Conservation (phyloP, 192 early-diverging fungal genomes). For the Coemansia sp. region DNA sequence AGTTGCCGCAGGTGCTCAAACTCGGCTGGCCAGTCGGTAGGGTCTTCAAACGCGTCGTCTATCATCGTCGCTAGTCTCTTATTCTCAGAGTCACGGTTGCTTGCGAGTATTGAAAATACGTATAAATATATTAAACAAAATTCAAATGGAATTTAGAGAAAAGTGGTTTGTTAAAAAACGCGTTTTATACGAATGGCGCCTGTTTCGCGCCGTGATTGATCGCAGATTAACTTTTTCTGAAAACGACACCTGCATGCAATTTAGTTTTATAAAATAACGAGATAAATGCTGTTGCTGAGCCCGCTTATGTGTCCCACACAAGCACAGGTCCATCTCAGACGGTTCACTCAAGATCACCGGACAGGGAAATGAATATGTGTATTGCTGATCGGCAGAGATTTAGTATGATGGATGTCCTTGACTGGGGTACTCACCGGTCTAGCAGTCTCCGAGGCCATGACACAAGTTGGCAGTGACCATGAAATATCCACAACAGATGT, state of each 20-base stretch:
- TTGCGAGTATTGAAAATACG: background rate
- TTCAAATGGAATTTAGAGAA: background rate
- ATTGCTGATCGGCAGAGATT: too few relatives aligned
- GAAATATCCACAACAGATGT: too few relatives aligned
- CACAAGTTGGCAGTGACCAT: too few relatives aligned
- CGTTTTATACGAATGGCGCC: background rate
- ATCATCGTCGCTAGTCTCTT: background rate
- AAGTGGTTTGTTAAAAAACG: background rate
- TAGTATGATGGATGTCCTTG: too few relatives aligned
- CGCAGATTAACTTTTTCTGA: background rate
- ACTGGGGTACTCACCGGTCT: too few relatives aligned
- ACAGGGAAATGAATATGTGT: too few relatives aligned
- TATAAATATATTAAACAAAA: background rate
- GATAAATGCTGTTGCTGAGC: too few relatives aligned
- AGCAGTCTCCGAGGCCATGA: too few relatives aligned
- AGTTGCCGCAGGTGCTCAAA: slow-evolving; percentile 55
- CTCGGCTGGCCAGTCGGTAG: slow-evolving; percentile 62
- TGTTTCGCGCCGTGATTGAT: slow-evolving; percentile 1
- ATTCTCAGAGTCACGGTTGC: background rate
- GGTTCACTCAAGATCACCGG: too few relatives aligned
- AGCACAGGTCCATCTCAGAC: too few relatives aligned
- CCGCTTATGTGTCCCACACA: too few relatives aligned
- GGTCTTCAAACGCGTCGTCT: slow-evolving; percentile 57
- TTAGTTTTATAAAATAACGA: too few relatives aligned
- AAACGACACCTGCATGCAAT: background rate